phyloP scores from a whole-genome alignment of 805 yeast genomes.

The Sugiyamaella valdiviana region DNA sequence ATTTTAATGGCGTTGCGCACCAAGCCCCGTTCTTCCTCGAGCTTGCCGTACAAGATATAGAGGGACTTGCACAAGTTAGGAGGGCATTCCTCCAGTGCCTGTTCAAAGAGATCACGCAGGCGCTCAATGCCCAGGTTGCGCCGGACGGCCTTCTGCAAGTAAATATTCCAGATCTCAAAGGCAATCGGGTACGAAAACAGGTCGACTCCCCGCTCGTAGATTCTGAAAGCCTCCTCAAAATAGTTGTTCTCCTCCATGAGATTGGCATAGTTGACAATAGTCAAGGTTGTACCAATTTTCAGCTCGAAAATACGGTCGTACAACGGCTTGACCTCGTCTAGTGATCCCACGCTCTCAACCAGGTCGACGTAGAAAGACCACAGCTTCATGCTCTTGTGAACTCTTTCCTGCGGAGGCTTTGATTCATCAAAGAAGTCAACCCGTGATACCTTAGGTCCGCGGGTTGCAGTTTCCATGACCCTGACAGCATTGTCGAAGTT shows the following conservation, averaged over 20 bases:
- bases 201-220: conserved; percentile 64
- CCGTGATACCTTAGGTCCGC: conserved; percentile 33
- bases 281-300: conserved; percentile 63
- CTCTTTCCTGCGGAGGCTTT: conserved; percentile 49
- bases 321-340: conserved; percentile 34
- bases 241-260: conserved; percentile 46
- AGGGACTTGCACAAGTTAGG: conserved; percentile 43
- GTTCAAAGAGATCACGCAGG: conserved; percentile 69
- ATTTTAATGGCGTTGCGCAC: conserved; percentile 45
- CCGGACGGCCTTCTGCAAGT: conserved; percentile 47
- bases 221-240: conserved; percentile 46
- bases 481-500: conserved; percentile 41
- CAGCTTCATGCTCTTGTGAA: conserved; percentile 54
- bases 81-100: conserved; percentile 51
- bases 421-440: conserved; percentile 37
- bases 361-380: conserved; percentile 75
- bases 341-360: conserved; percentile 37
- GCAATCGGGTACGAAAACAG: conserved; percentile 55
- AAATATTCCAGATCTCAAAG: conserved; percentile 67
- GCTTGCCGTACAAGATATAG: conserved; percentile 49
- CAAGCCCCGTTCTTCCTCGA: conserved; percentile 54
- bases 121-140: conserved; percentile 41
- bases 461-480: conserved; percentile 39
- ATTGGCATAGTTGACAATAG: conserved; percentile 59
- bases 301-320: conserved; percentile 52